Evolutionary conservation across 805 yeast genomes (phyloP), one percentile per base, ranked within the genome.

Genomic region (Candida ovalis): DNA sequence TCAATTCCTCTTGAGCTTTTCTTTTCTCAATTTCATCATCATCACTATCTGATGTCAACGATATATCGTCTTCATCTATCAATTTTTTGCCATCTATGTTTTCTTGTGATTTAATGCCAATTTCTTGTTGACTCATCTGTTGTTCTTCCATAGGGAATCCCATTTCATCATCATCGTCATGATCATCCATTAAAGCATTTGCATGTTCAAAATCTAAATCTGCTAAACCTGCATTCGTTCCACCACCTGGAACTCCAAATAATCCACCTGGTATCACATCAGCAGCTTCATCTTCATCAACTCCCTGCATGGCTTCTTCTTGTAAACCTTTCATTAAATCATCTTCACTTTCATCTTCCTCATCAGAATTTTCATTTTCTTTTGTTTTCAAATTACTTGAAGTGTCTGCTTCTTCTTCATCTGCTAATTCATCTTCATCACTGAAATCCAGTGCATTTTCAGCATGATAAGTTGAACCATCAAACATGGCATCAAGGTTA

Each of bases 391-490:
- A 58, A 4, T 42, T 59, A 4, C 42, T 56, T 17, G 50, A 58
- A 12, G 51, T 59, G 22, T 40, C 73, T 27, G 68, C 74, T 1
- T 73, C 62, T 47, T 88, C 96, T 41, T 91, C 97, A 22, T 91
- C 97, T 0, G 97, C 97, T 43, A 91, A 71, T 65, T 91, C 97
- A 56, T 91, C 97, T 59, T 88, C 95, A 63, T 88, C 96, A 60
- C 88, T 97, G 63, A 87, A 92, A 66, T 92, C 98, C 28, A 90
- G 73, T 9, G 99, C 99, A 64, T 91, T 92, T 6, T 81, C 96
- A 1, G 94, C 91, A 66, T 91, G 98, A 46, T 77, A 75, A 2
- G 87, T 70, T 66, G 78, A 70, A 18, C 78, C 83, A 28, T 70
- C 76, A 45, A 64, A 64, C 59, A 67, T 54, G 23, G 55, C 59